These are phyloP conservation scores for Hemisphaericaspora nanyangensis DNA, from an alignment of 805 yeast species.

Conservation along the genomic window DNA sequence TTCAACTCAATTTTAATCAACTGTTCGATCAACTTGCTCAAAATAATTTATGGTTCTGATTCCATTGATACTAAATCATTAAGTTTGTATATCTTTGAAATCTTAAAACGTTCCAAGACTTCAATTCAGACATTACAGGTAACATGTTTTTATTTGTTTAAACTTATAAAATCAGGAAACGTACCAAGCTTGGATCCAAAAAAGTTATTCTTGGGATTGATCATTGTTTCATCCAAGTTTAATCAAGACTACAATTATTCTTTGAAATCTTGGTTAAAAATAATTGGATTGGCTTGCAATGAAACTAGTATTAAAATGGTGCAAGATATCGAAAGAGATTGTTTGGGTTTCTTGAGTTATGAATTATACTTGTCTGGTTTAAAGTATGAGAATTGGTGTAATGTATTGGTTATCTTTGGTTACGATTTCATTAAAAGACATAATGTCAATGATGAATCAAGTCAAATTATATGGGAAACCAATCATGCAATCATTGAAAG, in stretches of 20 bases:
- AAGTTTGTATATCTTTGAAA: slow-evolving; percentile 45
- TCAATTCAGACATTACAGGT: slow-evolving; percentile 62
- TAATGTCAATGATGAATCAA: slow-evolving; percentile 19
- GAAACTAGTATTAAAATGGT: slow-evolving; percentile 40
- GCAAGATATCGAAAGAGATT: slow-evolving; percentile 46
- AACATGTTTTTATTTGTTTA: slow-evolving; percentile 61
- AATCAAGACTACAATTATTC: slow-evolving; percentile 69
- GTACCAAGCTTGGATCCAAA: slow-evolving; percentile 49
- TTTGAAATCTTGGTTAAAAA: slow-evolving; percentile 67
- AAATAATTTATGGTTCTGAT: slow-evolving; percentile 25
- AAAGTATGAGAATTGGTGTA: slow-evolving; percentile 47
- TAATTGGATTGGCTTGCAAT: slow-evolving; percentile 49
- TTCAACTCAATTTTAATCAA: slow-evolving; percentile 38
- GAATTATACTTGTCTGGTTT: slow-evolving; percentile 48
- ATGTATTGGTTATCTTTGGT: slow-evolving; percentile 38
- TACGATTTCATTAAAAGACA: slow-evolving; percentile 40
- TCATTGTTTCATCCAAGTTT: slow-evolving; percentile 71
- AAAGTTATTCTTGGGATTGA: slow-evolving; percentile 60
- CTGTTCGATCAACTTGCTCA: slow-evolving; percentile 32
- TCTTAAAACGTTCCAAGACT: slow-evolving; percentile 34
- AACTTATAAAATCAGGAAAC: slow-evolving; percentile 28
- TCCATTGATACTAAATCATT: slow-evolving; percentile 11
- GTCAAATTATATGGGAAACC: slow-evolving; percentile 23
- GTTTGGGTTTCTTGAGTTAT: slow-evolving; percentile 55
- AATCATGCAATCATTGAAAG: slow-evolving; percentile 14